A percentile compares a stretch with the other conserved stretches of the same genome.
phyloP scores from a whole-genome alignment of 148 eudicot species.

The Beta vulgaris region DNA sequence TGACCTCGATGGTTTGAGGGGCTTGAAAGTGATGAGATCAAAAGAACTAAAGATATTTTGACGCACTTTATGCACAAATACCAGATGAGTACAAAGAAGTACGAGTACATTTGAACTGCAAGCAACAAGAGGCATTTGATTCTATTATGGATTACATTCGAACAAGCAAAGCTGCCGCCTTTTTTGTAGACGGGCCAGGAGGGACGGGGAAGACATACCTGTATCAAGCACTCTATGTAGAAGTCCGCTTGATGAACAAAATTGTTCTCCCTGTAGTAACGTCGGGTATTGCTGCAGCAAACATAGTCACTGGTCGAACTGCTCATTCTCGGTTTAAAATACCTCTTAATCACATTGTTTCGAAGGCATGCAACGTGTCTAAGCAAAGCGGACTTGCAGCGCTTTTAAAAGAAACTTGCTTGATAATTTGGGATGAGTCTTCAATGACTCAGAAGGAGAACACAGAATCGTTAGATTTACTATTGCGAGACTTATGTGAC shows the following conservation, averaged over 20 bases:
- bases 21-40: no score
- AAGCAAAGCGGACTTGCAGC: not conserved
- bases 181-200: no score
- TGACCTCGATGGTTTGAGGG: not conserved
- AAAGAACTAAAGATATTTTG: not conserved
- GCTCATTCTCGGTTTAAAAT: constrained; percentile 2
- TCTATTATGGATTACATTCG: not conserved
- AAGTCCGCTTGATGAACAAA: not conserved
- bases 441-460: no score
- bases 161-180: not conserved
- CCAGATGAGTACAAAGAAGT: not conserved
- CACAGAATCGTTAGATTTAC: no score
- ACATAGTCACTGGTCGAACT: not conserved
- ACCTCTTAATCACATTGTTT: not conserved
- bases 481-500: no score
- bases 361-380: not conserved
- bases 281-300: no score
- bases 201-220: constrained; percentile 3
- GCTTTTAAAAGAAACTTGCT: not conserved
- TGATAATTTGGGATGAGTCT: no score
- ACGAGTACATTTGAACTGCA: not conserved
- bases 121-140: not conserved
- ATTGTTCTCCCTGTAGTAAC: not conserved
- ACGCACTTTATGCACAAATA: constrained; percentile 1
- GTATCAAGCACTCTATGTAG: constrained; percentile 4